Conservation (phyloP, 2,329 filamentous ascomycete species). For the Venturia carpophila region DNA sequence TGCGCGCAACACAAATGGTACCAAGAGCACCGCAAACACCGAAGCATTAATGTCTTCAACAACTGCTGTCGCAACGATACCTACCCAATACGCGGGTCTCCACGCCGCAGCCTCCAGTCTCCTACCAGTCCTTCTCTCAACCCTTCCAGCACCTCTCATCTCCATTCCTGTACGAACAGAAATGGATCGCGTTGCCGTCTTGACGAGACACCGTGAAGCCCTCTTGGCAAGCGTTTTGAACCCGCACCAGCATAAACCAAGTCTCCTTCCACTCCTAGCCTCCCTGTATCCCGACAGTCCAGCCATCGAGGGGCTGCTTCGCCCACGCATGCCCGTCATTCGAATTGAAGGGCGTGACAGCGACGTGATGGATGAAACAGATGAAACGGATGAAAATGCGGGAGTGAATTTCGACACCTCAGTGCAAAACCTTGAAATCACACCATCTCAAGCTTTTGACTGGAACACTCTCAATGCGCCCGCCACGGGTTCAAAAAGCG, state of each 20-base stretch:
- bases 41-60: neutral
- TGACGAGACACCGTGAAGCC: slow-evolving; percentile 59
- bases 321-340: slow-evolving; percentile 31
- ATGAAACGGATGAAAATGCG: neutral
- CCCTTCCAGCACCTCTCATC: slow-evolving; percentile 58
- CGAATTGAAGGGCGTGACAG: slow-evolving; percentile 5
- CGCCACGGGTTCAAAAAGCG: neutral
- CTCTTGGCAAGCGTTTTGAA: slow-evolving; percentile 79
- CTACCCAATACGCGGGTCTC: slow-evolving; percentile 8
- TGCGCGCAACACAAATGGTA: slow-evolving; percentile 52
- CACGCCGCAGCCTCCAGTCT: slow-evolving; percentile 49
- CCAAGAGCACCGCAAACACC: slow-evolving; percentile 56
- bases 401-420: neutral
- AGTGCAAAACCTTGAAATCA: neutral
- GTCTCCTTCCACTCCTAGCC: slow-evolving; percentile 71
- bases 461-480: neutral
- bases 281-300: slow-evolving; percentile 55
- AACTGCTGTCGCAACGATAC: neutral
- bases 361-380: neutral
- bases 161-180: slow-evolving; percentile 64
- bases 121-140: slow-evolving; percentile 54
- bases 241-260: slow-evolving; percentile 59
- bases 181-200: slow-evolving; percentile 72
- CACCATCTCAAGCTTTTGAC: neutral
- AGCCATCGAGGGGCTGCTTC: slow-evolving; percentile 63